Conservation (phyloP, 2,329 filamentous ascomycete genomes). For the Fusarium sp. region DNA sequence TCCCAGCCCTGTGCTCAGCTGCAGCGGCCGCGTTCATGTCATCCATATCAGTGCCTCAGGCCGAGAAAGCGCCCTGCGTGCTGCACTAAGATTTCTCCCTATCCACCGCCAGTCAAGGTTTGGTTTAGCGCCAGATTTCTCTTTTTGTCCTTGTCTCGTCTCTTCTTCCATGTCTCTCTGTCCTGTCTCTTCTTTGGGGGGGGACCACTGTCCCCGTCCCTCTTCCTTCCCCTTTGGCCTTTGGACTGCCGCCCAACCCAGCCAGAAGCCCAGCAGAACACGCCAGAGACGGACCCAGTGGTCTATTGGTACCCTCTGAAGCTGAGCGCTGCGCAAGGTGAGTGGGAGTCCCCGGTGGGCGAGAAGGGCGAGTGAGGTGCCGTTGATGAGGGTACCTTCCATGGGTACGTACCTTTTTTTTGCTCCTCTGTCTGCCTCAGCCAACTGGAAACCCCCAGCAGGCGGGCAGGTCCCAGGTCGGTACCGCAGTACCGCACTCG, state of each 20-base stretch:
- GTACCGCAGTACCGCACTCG: constrained; percentile 45
- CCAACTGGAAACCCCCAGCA: constrained; percentile 40
- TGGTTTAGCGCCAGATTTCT: constrained; percentile 48
- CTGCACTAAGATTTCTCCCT: constrained; percentile 48
- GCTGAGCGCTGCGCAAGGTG: constrained; percentile 14
- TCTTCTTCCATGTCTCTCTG: constrained; percentile 39
- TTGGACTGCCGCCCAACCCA: constrained; percentile 20
- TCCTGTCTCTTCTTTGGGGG: constrained; percentile 37
- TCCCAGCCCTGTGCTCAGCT: constrained; percentile 32
- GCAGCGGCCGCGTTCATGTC: constrained; percentile 31
- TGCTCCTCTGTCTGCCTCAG: constrained; percentile 30
- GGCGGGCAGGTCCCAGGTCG: constrained; percentile 37
- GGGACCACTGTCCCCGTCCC: constrained; percentile 26
- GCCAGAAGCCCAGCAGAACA: constrained; percentile 27
- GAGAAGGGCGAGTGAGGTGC: constrained; percentile 35
- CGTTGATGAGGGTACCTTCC: constrained; percentile 32
- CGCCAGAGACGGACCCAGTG: constrained; percentile 30
- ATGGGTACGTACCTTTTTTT: constrained; percentile 44
- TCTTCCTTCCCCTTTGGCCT: constrained; percentile 19
- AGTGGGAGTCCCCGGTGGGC: constrained; percentile 24
- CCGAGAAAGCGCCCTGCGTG: constrained; percentile 33
- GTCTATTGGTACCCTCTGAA: constrained; percentile 33
- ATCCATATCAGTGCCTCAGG: constrained; percentile 40
- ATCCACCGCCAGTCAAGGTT: constrained; percentile 50
- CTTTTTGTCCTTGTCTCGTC: constrained; percentile 40